Evolutionary conservation across 768 basidiomycete genomes (phyloP).

Genomic region (Boletus fagicola): DNA sequence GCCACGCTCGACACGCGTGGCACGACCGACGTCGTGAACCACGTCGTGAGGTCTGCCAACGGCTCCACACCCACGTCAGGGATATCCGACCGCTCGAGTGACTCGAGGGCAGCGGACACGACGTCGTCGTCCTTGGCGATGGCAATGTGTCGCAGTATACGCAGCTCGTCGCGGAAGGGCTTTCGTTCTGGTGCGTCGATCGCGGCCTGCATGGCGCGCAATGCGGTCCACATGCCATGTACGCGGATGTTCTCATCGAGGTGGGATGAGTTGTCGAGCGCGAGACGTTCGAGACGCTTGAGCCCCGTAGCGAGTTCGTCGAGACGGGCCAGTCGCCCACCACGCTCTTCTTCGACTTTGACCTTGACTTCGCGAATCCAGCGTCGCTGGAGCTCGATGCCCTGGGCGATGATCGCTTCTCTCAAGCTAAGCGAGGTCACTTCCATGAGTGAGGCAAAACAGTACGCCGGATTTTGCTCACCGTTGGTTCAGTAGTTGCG

Average conservation of each 20-base stretch:
- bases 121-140: conserved; percentile 70
- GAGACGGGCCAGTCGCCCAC: conserved; percentile 90
- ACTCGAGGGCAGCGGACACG: conserved; percentile 62
- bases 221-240: conserved; percentile 89
- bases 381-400: conserved; percentile 93
- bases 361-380: conserved; percentile 98
- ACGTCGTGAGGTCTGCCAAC: conserved; percentile 83
- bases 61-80: conserved; percentile 85
- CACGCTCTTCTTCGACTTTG: conserved; percentile 94
- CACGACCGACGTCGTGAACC: conserved; percentile 82
- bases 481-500: conserved; percentile 94
- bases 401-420: conserved; percentile 94
- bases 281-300: conserved; percentile 87
- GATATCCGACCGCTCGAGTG: conserved; percentile 66
- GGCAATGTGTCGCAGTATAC: conserved; percentile 72
- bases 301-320: conserved; percentile 88
- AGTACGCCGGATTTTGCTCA: conserved; percentile 33
- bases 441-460: neutral
- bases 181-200: conserved; percentile 64
- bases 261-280: conserved; percentile 85
- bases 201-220: conserved; percentile 74
- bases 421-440: conserved; percentile 58
- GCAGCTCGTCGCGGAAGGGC: conserved; percentile 89
- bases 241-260: conserved; percentile 92
- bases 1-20: conserved; percentile 87